Evolutionary conservation across 1,284 basidiomycete genomes (phyloP).

Genomic region (Ustilago cynodontis): DNA sequence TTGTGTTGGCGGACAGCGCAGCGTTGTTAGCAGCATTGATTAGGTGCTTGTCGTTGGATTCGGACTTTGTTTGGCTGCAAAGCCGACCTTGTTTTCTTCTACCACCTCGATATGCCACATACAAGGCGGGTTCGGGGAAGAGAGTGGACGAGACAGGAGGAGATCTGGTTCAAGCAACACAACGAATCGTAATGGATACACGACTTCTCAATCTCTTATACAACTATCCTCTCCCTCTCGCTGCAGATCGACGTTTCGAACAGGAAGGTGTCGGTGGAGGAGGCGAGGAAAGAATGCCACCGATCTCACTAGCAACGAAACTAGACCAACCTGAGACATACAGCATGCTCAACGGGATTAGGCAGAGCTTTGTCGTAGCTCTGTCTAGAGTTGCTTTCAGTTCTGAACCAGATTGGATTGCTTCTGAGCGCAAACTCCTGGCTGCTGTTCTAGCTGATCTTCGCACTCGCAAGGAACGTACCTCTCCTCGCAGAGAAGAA

Average conservation of each 20-base stretch:
- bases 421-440: slow-evolving; percentile 16
- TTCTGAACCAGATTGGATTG: slow-evolving; percentile 61
- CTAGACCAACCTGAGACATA: slow-evolving; percentile 55
- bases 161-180: slow-evolving; percentile 41
- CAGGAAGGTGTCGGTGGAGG: neutral
- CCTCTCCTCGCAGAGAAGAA: neutral
- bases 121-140: neutral
- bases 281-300: slow-evolving; percentile 26
- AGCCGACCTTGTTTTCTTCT: slow-evolving; percentile 37
- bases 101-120: slow-evolving; percentile 16
- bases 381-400: slow-evolving; percentile 60
- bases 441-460: slow-evolving; percentile 16
- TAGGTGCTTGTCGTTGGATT: slow-evolving; percentile 53
- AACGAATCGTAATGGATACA: slow-evolving; percentile 55
- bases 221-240: slow-evolving; percentile 40
- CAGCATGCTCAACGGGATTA: slow-evolving; percentile 61
- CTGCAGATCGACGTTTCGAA: slow-evolving; percentile 22
- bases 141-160: slow-evolving; percentile 28
- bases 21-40: slow-evolving; percentile 56
- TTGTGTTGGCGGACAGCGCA: slow-evolving; percentile 55
- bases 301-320: slow-evolving; percentile 48
- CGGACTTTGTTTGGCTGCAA: slow-evolving; percentile 51
- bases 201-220: slow-evolving; percentile 59
- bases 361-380: slow-evolving; percentile 59
- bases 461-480: slow-evolving; percentile 4